A percentile compares a stretch with the other conserved stretches of the same genome.
phyloP scores from a whole-genome alignment of 2,329 filamentous ascomycete genomes.

The Sclerotinia glacialis region DNA sequence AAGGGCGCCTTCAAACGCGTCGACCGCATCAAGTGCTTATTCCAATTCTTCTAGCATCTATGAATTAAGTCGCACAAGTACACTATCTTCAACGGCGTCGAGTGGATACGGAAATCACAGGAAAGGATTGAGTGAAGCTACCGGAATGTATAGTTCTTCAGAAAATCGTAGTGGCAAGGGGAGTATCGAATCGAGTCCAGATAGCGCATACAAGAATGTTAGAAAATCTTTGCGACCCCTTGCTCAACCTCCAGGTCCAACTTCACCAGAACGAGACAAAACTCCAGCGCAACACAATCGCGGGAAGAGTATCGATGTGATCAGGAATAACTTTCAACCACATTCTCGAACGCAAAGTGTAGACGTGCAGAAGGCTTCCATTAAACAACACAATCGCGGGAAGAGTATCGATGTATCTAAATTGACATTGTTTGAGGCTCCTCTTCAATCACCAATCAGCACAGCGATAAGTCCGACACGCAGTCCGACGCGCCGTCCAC shows the following conservation, averaged over 20 bases:
- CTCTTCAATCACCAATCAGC: slow-evolving; percentile 3
- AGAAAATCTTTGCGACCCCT: slow-evolving; percentile 76
- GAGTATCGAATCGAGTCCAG: slow-evolving; percentile 48
- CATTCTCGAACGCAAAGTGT: slow-evolving; percentile 53
- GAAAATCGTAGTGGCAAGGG: slow-evolving; percentile 46
- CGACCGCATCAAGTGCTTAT: slow-evolving; percentile 67
- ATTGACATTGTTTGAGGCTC: slow-evolving; percentile 22
- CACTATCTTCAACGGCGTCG: slow-evolving; percentile 70
- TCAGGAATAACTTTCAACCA: slow-evolving; percentile 49
- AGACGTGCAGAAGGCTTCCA: slow-evolving; percentile 56
- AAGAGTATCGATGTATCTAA: slow-evolving; percentile 25
- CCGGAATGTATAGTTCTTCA: slow-evolving; percentile 51
- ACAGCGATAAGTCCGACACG: slow-evolving; percentile 8
- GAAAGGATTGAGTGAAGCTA: slow-evolving; percentile 72
- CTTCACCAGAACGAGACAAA: slow-evolving; percentile 42
- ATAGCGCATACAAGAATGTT: slow-evolving; percentile 66
- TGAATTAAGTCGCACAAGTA: slow-evolving; percentile 63
- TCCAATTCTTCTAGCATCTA: slow-evolving; percentile 51
- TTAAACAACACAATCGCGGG: slow-evolving; percentile 40
- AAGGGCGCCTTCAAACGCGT: slow-evolving; percentile 66
- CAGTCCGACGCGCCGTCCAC: slow-evolving; percentile 24
- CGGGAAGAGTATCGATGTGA: slow-evolving; percentile 60
- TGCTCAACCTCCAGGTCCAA: slow-evolving; percentile 59
- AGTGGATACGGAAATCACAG: slow-evolving; percentile 61
- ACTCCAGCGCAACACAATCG: slow-evolving; percentile 39